Conservation (phyloP, 257 asterid species). For the Solanum chilense region DNA sequence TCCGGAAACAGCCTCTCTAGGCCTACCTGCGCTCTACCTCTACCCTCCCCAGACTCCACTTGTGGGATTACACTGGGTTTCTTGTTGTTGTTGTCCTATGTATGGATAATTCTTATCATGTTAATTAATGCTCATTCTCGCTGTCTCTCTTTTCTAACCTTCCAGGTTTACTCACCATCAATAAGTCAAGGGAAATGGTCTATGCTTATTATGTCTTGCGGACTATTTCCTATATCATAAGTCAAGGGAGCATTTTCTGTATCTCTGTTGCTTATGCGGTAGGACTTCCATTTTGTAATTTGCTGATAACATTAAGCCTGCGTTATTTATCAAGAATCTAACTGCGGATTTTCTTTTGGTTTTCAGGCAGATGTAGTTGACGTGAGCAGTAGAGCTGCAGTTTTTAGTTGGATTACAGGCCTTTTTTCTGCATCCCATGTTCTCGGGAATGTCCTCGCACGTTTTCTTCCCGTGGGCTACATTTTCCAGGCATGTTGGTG, state of each 20-base stretch:
- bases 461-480: slow-evolving; percentile 67
- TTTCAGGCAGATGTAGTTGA: slow-evolving; percentile 81
- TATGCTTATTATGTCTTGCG: slow-evolving; percentile 69
- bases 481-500: slow-evolving; percentile 52
- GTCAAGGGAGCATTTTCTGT: slow-evolving; percentile 95
- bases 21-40: neutral
- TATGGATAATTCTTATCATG: neutral
- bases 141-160: neutral
- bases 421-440: slow-evolving; percentile 88
- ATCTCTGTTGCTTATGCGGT: slow-evolving; percentile 87
- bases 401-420: slow-evolving; percentile 86
- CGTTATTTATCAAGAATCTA: neutral
- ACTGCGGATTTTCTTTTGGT: neutral
- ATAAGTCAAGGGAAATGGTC: slow-evolving; percentile 62
- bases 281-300: slow-evolving; percentile 16
- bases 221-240: slow-evolving; percentile 56
- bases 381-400: slow-evolving; percentile 52
- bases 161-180: slow-evolving; percentile 77
- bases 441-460: slow-evolving; percentile 65
- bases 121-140: neutral
- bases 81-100: neutral
- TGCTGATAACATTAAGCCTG: neutral
- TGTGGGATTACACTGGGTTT: neutral
- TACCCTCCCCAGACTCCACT: neutral
- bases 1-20: neutral